phyloP scores from a whole-genome alignment of 2,329 filamentous ascomycete species.

The Rhinocladiella mackenziei region DNA sequence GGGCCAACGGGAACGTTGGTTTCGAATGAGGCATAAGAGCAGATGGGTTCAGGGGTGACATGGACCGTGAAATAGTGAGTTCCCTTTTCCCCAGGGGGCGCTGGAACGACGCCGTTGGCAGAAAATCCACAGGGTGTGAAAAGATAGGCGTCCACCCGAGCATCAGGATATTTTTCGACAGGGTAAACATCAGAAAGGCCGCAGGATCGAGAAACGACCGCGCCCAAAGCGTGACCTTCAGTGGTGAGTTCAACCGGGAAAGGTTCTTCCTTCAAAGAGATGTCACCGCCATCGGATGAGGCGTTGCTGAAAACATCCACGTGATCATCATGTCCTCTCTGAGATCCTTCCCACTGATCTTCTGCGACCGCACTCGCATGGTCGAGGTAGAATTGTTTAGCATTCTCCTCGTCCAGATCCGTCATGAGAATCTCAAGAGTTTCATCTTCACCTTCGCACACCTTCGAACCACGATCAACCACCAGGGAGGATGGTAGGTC shows the following conservation, averaged over 20 bases:
- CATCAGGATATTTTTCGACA: constrained; percentile 79
- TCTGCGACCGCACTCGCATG: constrained; percentile 87
- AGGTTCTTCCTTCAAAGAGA: constrained; percentile 53
- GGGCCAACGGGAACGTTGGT: constrained; percentile 92
- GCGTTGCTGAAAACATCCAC: constrained; percentile 77
- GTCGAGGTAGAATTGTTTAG: constrained; percentile 67
- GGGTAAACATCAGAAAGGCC: constrained; percentile 88
- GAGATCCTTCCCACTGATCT: constrained; percentile 69
- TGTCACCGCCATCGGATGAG: constrained; percentile 58
- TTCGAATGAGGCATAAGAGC: constrained; percentile 97
- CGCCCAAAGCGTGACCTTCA: constrained; percentile 89
- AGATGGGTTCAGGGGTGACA: constrained; percentile 93
- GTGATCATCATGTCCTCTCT: constrained; percentile 56
- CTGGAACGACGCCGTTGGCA: constrained; percentile 90
- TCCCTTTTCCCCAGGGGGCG: constrained; percentile 56
- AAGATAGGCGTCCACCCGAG: constrained; percentile 89
- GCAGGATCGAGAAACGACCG: constrained; percentile 83
- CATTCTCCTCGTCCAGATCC: constrained; percentile 62
- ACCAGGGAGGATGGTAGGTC: constrained; percentile 46
- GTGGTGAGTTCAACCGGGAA: constrained; percentile 75
- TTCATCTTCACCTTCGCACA: constrained; percentile 41
- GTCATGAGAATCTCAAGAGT: constrained; percentile 65
- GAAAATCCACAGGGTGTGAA: constrained; percentile 97
- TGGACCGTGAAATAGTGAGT: constrained; percentile 98
- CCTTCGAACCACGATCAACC: constrained; percentile 27